Conservation (phyloP, 2,329 filamentous ascomycete genomes). For the Colletotrichum melonis region DNA sequence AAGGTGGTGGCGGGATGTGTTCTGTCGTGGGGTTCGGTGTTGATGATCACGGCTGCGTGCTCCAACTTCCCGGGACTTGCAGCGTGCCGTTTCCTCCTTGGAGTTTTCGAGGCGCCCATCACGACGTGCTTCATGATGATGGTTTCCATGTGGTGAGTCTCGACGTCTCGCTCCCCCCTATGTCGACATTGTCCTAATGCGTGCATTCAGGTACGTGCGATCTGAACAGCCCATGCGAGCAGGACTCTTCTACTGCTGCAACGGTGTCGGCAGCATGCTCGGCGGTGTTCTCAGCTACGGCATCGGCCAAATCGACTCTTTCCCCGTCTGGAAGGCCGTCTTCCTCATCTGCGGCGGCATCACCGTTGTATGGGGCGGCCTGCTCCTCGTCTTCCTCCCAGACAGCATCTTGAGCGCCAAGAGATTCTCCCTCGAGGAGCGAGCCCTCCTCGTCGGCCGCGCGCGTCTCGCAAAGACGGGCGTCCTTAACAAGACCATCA, state of each 20-base stretch:
- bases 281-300: slow-evolving; percentile 70
- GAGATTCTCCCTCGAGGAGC: slow-evolving; percentile 69
- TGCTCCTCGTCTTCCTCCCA: slow-evolving; percentile 68
- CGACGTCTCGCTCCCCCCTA: too few species aligned
- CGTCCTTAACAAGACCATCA: slow-evolving; percentile 59
- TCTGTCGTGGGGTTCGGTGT: slow-evolving; percentile 48
- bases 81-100: slow-evolving; percentile 57
- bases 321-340: slow-evolving; percentile 66
- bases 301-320: slow-evolving; percentile 66
- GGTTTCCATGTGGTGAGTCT: slow-evolving; percentile 55
- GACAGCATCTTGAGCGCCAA: slow-evolving; percentile 71
- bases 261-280: slow-evolving; percentile 71
- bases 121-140: slow-evolving; percentile 63
- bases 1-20: slow-evolving; percentile 48
- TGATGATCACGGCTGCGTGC: slow-evolving; percentile 55
- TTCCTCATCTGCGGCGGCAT: slow-evolving; percentile 70
- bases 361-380: slow-evolving; percentile 65
- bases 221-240: slow-evolving; percentile 59
- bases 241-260: slow-evolving; percentile 50
- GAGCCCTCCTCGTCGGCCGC: slow-evolving; percentile 63
- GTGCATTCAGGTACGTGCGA: slow-evolving; percentile 49
- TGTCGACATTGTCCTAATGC: background rate
- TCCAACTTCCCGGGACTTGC: slow-evolving; percentile 55
- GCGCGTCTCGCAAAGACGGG: slow-evolving; percentile 62
- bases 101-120: slow-evolving; percentile 59